phyloP scores from a whole-genome alignment of 805 yeast species.

The Pichia sporocuriosa region DNA sequence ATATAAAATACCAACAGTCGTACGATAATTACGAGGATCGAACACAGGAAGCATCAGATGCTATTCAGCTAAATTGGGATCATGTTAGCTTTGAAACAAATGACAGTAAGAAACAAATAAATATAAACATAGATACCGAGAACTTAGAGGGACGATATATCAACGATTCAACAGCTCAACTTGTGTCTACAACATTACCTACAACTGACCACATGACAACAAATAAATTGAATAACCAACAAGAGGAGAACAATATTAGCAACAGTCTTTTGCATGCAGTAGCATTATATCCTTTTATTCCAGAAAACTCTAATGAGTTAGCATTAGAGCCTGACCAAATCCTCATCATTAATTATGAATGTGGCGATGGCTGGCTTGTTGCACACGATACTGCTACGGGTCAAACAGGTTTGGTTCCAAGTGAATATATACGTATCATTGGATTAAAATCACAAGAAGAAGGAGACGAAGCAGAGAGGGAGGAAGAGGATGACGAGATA shows the following conservation, averaged over 20 bases:
- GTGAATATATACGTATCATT: slow-evolving; percentile 69
- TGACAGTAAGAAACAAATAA: neutral
- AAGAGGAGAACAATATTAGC: slow-evolving; percentile 13
- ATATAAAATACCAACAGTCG: too few relatives aligned
- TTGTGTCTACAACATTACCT: too few relatives aligned
- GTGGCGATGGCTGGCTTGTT: slow-evolving; percentile 98
- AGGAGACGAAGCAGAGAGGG: slow-evolving; percentile 5
- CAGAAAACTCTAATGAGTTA: slow-evolving; percentile 93
- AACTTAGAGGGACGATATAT: neutral
- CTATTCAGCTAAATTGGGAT: too few relatives aligned
- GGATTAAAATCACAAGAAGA: slow-evolving; percentile 27
- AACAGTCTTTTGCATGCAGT: slow-evolving; percentile 49
- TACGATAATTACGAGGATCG: neutral
- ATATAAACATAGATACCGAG: neutral
- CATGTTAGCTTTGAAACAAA: too few relatives aligned
- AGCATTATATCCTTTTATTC: slow-evolving; percentile 82
- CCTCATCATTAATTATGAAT: slow-evolving; percentile 80
- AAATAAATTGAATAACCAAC: neutral
- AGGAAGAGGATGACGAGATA: slow-evolving; percentile 4
- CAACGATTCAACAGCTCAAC: neutral
- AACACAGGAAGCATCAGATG: too few relatives aligned
- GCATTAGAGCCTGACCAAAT: slow-evolving; percentile 71
- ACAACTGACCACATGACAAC: neutral
- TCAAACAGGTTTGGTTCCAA: slow-evolving; percentile 90
- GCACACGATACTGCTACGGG: slow-evolving; percentile 74